These are phyloP conservation scores for Singerocomus inundabilis DNA, from an alignment of 1,284 basidiomycete species.

Conservation along the genomic window DNA sequence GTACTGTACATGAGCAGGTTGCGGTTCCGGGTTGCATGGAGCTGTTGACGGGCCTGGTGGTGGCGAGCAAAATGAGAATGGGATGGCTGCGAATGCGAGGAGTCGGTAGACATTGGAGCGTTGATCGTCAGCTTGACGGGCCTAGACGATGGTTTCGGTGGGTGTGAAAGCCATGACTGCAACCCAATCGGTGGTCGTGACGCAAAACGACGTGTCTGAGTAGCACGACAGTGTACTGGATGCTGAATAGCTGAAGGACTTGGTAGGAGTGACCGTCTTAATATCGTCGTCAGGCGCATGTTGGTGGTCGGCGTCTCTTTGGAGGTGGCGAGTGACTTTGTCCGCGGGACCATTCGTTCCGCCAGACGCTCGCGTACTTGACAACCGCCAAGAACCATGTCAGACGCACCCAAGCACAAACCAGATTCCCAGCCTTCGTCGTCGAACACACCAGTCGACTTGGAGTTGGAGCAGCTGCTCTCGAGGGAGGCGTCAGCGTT, in stretches of 20 bases:
- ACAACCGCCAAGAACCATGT: conserved; percentile 17
- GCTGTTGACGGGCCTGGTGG: conserved; percentile 32
- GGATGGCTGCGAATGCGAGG: conserved; percentile 3
- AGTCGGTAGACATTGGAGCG: conserved; percentile 12
- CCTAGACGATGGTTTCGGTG: not conserved
- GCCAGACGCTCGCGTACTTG: not conserved
- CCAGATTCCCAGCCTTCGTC: conserved; percentile 14
- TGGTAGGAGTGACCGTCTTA: not conserved
- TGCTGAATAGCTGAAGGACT: not conserved
- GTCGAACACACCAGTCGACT: conserved; percentile 30
- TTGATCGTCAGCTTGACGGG: not conserved
- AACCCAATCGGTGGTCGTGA: not conserved
- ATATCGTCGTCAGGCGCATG: not conserved
- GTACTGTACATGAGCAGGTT: conserved; percentile 78
- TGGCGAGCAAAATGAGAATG: conserved; percentile 17
- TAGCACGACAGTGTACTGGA: not conserved
- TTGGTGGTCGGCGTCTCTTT: no score
- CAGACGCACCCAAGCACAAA: conserved; percentile 11
- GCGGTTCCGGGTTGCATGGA: conserved; percentile 58
- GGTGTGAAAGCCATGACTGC: conserved; percentile 5
- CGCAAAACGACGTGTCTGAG: not conserved
- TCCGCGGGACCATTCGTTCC: not conserved
- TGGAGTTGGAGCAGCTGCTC: conserved; percentile 71
- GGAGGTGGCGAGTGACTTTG: conserved; percentile 24
- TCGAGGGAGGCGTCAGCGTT: conserved; percentile 79